Evolutionary conservation across 192 early-diverging fungal genomes (phyloP), one percentile per base, ranked within the genome.

Genomic region (Coemansia sp.): DNA sequence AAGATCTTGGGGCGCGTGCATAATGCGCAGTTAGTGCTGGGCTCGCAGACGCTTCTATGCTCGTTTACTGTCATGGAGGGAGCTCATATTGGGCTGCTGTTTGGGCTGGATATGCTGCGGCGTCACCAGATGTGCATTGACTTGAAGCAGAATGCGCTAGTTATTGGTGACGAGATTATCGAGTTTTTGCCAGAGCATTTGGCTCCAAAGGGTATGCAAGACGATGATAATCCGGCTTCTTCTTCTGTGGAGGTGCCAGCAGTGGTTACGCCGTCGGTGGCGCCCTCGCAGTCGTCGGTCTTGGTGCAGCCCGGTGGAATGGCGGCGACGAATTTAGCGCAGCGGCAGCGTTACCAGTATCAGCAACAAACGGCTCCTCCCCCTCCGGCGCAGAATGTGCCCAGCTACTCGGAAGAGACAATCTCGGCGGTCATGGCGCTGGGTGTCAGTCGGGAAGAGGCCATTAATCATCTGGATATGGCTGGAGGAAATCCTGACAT

Each of bases 1-100:
- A 98, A 96, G 71, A 98, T 98, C 64, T 70, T 97, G 5, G 97
- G 97, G n/a, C 87, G 96, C 17, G 88, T 99, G 32, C 97, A 99
- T 71, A 88, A 86, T 35, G 92, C 95, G 3, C 88, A 91, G 54
- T 88, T 99, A 81, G 89, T 89, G 60, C 71, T 99, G 11, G 93
- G 93, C 15, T 84, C 85, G 45, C 86, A 92, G 58, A 89, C 85
- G 62, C 82, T 99, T 40, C 84, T 89, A 9, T 96, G 95, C 74
- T 93, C 93, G 9, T 96, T 99, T 46, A 94, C 92, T 1, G 92
- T 98, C 38, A 93, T 99, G 86, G 94, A 98, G 82, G 93, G 92
- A 10, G 93, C 92, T 36, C 92, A 92, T 15, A 89, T 94, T 7
- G 94, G 95, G 59, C 60, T 99, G 35, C 77, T 99, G 32, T 94